Evolutionary conservation across 805 yeast species (phyloP).

Genomic region (Priceomyces fermenticarens): DNA sequence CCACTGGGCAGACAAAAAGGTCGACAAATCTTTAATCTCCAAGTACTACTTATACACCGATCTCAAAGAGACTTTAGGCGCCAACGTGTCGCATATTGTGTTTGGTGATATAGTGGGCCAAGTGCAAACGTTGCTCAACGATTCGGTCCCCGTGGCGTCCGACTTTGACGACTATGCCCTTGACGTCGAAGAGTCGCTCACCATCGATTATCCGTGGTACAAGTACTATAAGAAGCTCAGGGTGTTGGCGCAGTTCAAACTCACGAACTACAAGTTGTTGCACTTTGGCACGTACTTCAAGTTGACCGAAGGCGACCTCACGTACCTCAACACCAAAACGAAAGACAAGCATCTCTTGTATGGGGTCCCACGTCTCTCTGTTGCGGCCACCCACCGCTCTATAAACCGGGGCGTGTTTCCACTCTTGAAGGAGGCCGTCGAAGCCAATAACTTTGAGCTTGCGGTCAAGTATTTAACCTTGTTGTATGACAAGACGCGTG

Average conservation of each 20-base stretch:
- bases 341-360: slow-evolving; percentile 19
- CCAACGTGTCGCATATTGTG: slow-evolving; percentile 5
- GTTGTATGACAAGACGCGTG: slow-evolving; percentile 21
- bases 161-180: slow-evolving; percentile 48
- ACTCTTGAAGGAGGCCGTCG: slow-evolving; percentile 16
- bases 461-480: slow-evolving; percentile 22
- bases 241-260: slow-evolving; percentile 54
- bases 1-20: slow-evolving; percentile 19
- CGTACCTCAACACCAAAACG: slow-evolving; percentile 9
- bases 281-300: slow-evolving; percentile 30
- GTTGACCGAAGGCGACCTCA: slow-evolving; percentile 15
- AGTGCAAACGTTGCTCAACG: slow-evolving; percentile 11
- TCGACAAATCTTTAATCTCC: slow-evolving; percentile 15
- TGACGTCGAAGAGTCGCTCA: slow-evolving; percentile 48
- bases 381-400: slow-evolving; percentile 1
- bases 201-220: slow-evolving; percentile 79
- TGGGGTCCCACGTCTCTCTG: slow-evolving; percentile 17
- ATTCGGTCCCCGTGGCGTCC: slow-evolving; percentile 22
- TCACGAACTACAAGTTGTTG: slow-evolving; percentile 51
- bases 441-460: slow-evolving; percentile 19
- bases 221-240: slow-evolving; percentile 54
- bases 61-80: slow-evolving; percentile 8
- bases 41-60: slow-evolving; percentile 21
- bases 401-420: slow-evolving; percentile 10
- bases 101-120: slow-evolving; percentile 12